phyloP scores from a whole-genome alignment of 1,139 yeast species.

The Saccharomyces uvarum region DNA sequence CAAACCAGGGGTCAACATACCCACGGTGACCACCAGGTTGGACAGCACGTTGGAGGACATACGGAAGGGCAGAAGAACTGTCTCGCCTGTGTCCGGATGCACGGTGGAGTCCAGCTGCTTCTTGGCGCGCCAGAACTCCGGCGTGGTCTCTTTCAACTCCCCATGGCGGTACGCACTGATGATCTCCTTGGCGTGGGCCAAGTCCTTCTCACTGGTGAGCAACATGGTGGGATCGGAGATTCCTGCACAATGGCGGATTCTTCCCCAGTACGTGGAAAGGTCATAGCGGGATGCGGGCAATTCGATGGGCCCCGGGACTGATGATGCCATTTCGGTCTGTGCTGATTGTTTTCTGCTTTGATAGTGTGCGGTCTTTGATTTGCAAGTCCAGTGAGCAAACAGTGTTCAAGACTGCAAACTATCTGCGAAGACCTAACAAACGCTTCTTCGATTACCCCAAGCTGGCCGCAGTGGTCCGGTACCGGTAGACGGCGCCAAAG shows the following conservation, averaged over 20 bases:
- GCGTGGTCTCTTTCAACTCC: conserved; percentile 50
- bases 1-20: conserved; percentile 92
- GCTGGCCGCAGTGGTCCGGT: not conserved
- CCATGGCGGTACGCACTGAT: conserved; percentile 73
- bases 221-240: conserved; percentile 90
- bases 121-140: conserved; percentile 86
- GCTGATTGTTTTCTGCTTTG: not conserved
- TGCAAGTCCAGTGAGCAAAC: not conserved
- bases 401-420: not conserved
- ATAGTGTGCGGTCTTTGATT: not conserved
- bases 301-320: conserved; percentile 71
- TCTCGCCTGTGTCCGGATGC: conserved; percentile 93
- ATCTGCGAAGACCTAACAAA: not conserved
- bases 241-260: conserved; percentile 89
- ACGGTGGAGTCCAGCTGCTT: conserved; percentile 76
- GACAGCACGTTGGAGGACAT: conserved; percentile 95
- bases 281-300: conserved; percentile 77
- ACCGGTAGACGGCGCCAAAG: not conserved
- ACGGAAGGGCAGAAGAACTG: conserved; percentile 85
- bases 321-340: conserved; percentile 60
- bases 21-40: conserved; percentile 88
- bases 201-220: conserved; percentile 57
- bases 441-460: not conserved
- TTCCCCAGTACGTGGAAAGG: conserved; percentile 76
- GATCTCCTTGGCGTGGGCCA: conserved; percentile 55